Evolutionary conservation across 140 eudicot species (phyloP), one percentile per base, ranked within the genome.

Genomic region (Erigeron philadelphicus): DNA sequence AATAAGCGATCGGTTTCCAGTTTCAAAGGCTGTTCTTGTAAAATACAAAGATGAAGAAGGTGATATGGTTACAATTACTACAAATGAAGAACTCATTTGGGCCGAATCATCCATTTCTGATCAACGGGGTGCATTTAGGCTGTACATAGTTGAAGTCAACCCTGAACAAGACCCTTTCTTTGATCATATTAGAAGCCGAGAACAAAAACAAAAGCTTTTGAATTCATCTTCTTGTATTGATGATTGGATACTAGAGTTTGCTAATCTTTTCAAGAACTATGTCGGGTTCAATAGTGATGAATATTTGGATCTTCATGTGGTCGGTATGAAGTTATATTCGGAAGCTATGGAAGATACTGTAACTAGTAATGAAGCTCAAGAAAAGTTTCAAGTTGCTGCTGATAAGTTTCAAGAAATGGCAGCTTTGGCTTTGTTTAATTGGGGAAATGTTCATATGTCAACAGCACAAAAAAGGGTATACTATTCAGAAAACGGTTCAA

Each of bases 381-480:
- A 70, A 3, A 57, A 76, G 50, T 89, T 89, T 45, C 59, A 75
- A 50, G 53, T 58, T 47, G 99, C 99, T 12, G 87, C 86, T 11
- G 84, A 86, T 31, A 89, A 83, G 68, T 93, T 93, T 73, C 95
- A 89, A 65, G 99, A 93, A 68, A 76, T 93, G 95, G 90, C 84
- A 7, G 90, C 99, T 15, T 81, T 93, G 79, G 99, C 99, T 48
- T 66, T 87, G 65, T 93, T 89, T 72, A 93, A 89, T 64, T 89
- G 95, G 81, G 99, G 99, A 8, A 93, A 89, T 79, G 90, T 93
- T 72, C 97, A 93, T 80, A 83, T 89, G 94, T 84, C 99, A 44
- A 73, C 86, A 79, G 95, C 95, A 16, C 74, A 90, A 41, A 93
- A 89, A 74, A 78, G 76, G 73, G 94, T 87, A 42, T 79, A 74